A percentile compares a stretch with the other conserved stretches of the same genome.
Conservation (phyloP, 1,139 yeast species). For the Taiozyma onychis region DNA sequence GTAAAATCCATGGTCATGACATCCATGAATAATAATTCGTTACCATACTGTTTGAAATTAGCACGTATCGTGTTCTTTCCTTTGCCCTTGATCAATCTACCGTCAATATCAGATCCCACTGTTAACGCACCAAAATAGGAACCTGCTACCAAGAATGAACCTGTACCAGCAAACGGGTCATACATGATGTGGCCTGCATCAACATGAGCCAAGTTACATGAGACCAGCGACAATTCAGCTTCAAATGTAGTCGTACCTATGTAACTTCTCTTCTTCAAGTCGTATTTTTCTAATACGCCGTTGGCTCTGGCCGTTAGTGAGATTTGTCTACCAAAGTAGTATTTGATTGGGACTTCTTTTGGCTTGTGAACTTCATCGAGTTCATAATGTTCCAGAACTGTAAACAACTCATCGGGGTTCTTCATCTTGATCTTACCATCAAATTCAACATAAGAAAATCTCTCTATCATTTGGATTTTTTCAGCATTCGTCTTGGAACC, state of each 20-base stretch:
- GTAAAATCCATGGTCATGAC: conserved; percentile 92
- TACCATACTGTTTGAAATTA: conserved; percentile 73
- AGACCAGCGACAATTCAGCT: conserved; percentile 75
- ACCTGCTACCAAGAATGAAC: conserved; percentile 87
- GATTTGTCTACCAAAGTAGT: conserved; percentile 77
- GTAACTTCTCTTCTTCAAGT: conserved; percentile 74
- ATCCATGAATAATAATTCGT: conserved; percentile 57
- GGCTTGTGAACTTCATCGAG: conserved; percentile 42
- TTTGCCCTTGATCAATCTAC: conserved; percentile 77
- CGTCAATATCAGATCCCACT: conserved; percentile 89
- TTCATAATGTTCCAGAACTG: conserved; percentile 69
- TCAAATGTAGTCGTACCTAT: conserved; percentile 97
- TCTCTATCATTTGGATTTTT: conserved; percentile 61
- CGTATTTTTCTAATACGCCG: conserved; percentile 68
- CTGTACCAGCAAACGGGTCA: conserved; percentile 97
- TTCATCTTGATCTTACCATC: conserved; percentile 78
- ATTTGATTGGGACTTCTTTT: conserved; percentile 45
- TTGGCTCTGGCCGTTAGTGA: conserved; percentile 57
- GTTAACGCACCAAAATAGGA: conserved; percentile 80
- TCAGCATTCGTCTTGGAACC: conserved; percentile 54
- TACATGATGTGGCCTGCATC: conserved; percentile 61
- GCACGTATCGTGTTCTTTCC: conserved; percentile 44
- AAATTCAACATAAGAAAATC: conserved; percentile 64
- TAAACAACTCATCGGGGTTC: conserved; percentile 65
- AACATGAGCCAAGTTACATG: conserved; percentile 83